Percentiles rank a stretch among this genome's conserved stretches.
Evolutionary conservation across 2,329 filamentous ascomycete genomes (phyloP).

Genomic region (Paecilomyces variotii): DNA sequence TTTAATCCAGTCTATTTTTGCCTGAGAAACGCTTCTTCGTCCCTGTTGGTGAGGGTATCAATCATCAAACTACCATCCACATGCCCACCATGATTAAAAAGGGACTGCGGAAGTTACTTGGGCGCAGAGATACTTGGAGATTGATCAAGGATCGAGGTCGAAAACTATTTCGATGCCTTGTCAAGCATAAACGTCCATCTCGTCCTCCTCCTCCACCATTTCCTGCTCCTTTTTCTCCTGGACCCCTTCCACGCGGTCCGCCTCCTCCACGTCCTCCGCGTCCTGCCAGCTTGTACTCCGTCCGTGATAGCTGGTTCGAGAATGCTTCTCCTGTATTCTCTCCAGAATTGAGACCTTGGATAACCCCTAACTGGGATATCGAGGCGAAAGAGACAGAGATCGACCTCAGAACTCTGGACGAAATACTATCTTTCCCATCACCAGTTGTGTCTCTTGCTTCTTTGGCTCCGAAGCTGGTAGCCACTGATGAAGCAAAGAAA

Average conservation of each 20-base stretch:
- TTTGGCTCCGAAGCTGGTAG: background rate
- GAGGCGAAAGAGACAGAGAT: background rate
- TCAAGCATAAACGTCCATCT: background rate
- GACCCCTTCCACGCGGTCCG: no score
- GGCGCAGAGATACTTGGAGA: background rate
- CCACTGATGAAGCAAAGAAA: background rate
- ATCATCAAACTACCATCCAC: background rate
- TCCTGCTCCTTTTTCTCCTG: no score
- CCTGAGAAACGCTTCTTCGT: background rate
- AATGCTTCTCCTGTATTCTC: background rate
- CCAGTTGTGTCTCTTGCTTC: background rate
- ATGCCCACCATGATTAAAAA: background rate
- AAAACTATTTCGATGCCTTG: background rate
- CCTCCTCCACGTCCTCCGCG: no score
- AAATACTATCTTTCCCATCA: background rate
- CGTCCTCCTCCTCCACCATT: no score
- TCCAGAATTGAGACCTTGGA: no score
- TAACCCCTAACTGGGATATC: background rate
- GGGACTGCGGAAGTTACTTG: background rate
- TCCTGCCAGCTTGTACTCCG: background rate
- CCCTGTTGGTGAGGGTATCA: background rate
- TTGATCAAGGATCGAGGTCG: background rate
- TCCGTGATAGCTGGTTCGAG: background rate
- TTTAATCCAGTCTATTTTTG: background rate
- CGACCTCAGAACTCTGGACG: background rate